A percentile compares a stretch with the other conserved stretches of the same genome.
phyloP scores from a whole-genome alignment of 495 filamentous ascomycete species.

The Xylaria venustula region DNA sequence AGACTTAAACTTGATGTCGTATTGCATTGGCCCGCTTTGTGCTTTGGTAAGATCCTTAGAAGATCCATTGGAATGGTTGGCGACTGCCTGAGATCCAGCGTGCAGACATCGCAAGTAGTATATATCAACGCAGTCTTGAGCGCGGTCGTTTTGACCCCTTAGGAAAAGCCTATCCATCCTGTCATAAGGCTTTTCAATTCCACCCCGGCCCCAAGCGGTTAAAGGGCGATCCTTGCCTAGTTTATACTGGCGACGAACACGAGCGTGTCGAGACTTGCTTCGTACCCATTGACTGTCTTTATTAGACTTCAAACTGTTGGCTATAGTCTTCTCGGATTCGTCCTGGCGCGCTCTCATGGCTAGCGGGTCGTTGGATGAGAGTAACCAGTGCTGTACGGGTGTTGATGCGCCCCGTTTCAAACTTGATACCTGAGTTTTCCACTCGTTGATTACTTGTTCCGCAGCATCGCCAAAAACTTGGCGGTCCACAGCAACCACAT shows the following conservation, averaged over 20 bases:
- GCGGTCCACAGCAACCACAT: conserved; percentile 64
- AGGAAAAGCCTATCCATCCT: conserved; percentile 40
- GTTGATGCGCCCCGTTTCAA: conserved; percentile 62
- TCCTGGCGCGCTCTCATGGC: conserved; percentile 48
- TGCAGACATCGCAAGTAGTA: conserved; percentile 46
- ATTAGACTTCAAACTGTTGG: conserved; percentile 11
- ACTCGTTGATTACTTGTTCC: conserved; percentile 7
- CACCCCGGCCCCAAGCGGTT: conserved; percentile 56
- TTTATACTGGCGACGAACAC: conserved; percentile 41
- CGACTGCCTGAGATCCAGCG: conserved; percentile 21
- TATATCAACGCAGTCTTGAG: conserved; percentile 69
- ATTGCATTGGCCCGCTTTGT: conserved; percentile 7
- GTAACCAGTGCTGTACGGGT: conserved; percentile 61
- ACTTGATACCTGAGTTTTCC: conserved; percentile 30
- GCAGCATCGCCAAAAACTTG: conserved; percentile 21
- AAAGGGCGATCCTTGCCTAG: conserved; percentile 56
- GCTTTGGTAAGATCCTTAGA: no score
- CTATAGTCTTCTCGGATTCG: conserved; percentile 33
- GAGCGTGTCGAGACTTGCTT: conserved; percentile 56
- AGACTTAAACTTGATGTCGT: conserved; percentile 66
- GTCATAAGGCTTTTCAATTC: conserved; percentile 55
- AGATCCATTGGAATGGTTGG: background rate
- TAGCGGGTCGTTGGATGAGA: conserved; percentile 55
- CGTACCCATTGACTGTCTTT: conserved; percentile 52
- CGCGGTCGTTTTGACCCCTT: conserved; percentile 46